Evolutionary conservation across 805 yeast genomes (phyloP).

Genomic region (Candida sithepensis): DNA sequence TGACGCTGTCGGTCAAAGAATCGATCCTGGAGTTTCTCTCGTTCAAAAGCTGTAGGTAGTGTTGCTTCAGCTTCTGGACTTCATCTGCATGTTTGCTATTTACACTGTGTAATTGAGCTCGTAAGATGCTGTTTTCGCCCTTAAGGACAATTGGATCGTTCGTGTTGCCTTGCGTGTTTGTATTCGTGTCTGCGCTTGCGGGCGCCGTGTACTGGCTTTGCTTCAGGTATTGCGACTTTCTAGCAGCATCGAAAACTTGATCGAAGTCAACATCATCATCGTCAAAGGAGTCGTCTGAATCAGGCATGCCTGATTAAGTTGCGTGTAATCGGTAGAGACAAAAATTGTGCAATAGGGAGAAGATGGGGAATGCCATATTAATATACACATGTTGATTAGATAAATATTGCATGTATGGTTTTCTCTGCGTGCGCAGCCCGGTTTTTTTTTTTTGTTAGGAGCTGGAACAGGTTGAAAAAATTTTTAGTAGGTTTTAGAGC

Average conservation of each 20-base stretch:
- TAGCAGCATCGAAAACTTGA: constrained; percentile 17
- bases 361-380: no score
- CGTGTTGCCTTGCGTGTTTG: constrained; percentile 5
- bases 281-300: constrained; percentile 29
- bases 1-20: constrained; percentile 32
- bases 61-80: constrained; percentile 35
- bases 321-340: no score
- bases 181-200: background rate
- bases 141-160: constrained; percentile 30
- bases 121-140: constrained; percentile 79
- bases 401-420: background rate
- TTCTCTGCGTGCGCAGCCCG: background rate
- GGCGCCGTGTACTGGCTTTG: constrained; percentile 2
- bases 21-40: constrained; percentile 23
- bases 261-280: constrained; percentile 31
- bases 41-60: constrained; percentile 16
- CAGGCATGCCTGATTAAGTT: background rate
- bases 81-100: constrained; percentile 36
- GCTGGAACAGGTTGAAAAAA: background rate
- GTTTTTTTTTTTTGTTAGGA: background rate
- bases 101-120: constrained; percentile 55
- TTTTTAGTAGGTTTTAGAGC: background rate
- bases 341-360: no score
- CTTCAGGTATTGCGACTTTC: constrained; percentile 3
- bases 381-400: no score